Conservation (phyloP, 2,329 filamentous ascomycete genomes). For the Coleophoma cylindrospora region DNA sequence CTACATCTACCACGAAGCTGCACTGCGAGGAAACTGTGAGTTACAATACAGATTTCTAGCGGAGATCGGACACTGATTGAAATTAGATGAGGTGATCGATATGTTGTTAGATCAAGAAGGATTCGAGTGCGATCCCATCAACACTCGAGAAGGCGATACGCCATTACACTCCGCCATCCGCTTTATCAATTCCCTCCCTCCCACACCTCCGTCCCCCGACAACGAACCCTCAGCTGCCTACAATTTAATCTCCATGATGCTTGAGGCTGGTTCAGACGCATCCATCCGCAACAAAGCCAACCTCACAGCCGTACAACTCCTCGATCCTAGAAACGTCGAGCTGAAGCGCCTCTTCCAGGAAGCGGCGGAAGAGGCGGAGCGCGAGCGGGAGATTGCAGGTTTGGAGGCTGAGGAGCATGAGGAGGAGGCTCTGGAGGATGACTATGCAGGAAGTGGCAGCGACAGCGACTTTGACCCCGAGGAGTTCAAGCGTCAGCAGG, state of each 20-base stretch:
- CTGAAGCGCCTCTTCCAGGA: slow-evolving; percentile 61
- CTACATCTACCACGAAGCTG: slow-evolving; percentile 85
- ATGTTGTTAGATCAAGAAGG: slow-evolving; percentile 76
- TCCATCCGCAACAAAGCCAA: slow-evolving; percentile 66
- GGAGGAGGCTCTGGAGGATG: slow-evolving; percentile 26
- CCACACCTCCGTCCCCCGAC: slow-evolving; percentile 27
- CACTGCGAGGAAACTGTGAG: slow-evolving; percentile 76
- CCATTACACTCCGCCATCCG: slow-evolving; percentile 75
- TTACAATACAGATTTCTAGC: slow-evolving; percentile 26
- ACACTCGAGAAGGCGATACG: slow-evolving; percentile 68
- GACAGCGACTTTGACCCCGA: slow-evolving; percentile 50
- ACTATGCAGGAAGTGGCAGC: slow-evolving; percentile 57
- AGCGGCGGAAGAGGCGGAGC: slow-evolving; percentile 62
- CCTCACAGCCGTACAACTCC: slow-evolving; percentile 66
- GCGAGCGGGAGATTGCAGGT: slow-evolving; percentile 52
- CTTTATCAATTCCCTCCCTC: slow-evolving; percentile 66
- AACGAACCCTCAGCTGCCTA: slow-evolving; percentile 57
- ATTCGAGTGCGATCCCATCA: slow-evolving; percentile 78
- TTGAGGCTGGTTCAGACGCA: slow-evolving; percentile 70
- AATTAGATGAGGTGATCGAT: slow-evolving; percentile 72
- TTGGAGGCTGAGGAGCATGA: slow-evolving; percentile 12
- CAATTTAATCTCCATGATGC: slow-evolving; percentile 70
- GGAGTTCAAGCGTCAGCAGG: slow-evolving; percentile 55
- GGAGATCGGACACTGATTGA: not conserved
- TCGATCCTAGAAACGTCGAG: slow-evolving; percentile 63